Evolutionary conservation across 1,139 yeast species (phyloP).

Genomic region (Protomyces inouyei): DNA sequence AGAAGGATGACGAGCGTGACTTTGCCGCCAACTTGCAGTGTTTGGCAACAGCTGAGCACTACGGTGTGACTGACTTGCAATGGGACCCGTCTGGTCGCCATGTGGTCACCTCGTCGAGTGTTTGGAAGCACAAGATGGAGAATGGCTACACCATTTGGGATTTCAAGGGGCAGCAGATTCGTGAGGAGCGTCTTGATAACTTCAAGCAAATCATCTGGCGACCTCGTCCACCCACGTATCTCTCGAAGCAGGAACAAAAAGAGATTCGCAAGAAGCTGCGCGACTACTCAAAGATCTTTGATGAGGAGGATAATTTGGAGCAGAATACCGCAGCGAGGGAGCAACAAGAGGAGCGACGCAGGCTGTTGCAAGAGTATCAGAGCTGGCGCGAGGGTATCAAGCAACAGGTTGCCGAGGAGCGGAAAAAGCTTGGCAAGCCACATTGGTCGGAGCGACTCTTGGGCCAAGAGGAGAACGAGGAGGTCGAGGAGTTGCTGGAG

Average conservation of each 20-base stretch:
- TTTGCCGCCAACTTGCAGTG: constrained; percentile 58
- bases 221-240: constrained; percentile 83
- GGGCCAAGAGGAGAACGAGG: constrained; percentile 20
- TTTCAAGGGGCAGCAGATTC: constrained; percentile 69
- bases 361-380: constrained; percentile 79
- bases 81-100: constrained; percentile 98
- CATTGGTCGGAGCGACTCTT: constrained; percentile 24
- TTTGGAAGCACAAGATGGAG: constrained; percentile 76
- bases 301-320: constrained; percentile 94
- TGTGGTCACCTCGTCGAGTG: constrained; percentile 80
- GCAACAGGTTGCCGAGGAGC: constrained; percentile 35
- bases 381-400: constrained; percentile 58
- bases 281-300: constrained; percentile 88
- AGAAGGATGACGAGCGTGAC: constrained; percentile 45
- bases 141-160: constrained; percentile 88
- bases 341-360: constrained; percentile 77
- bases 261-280: constrained; percentile 84
- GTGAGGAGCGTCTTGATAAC: constrained; percentile 72
- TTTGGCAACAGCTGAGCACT: constrained; percentile 59
- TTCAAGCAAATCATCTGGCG: constrained; percentile 94
- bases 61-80: constrained; percentile 75
- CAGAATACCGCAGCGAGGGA: constrained; percentile 91
- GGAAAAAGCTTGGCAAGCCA: constrained; percentile 23
- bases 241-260: constrained; percentile 75
- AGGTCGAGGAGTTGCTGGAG: constrained; percentile 27